A percentile compares a stretch with the other conserved stretches of the same genome.
phyloP scores from a whole-genome alignment of 441 rosid species.

The Sinapis alba region DNA sequence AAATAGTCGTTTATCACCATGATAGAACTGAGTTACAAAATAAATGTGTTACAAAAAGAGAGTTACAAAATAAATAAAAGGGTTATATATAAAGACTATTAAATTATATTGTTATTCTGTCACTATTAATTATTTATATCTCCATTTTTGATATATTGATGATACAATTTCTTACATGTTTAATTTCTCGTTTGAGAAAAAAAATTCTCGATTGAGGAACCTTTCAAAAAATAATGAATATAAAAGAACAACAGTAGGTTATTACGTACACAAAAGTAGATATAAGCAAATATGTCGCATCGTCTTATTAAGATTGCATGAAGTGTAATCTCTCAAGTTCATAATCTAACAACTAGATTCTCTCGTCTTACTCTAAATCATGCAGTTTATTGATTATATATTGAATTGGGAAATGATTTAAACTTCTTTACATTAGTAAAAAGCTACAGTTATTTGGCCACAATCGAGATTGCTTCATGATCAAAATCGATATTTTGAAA shows the following conservation, averaged over 20 bases:
- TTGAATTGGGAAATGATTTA: no score
- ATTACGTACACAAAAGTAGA: slow-evolving; percentile 5
- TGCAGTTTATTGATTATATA: neutral
- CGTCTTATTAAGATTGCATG: slow-evolving; percentile 14
- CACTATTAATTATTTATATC: neutral
- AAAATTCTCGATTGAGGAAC: neutral
- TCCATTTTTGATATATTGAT: neutral
- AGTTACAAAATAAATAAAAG: neutral
- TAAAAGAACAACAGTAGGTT: neutral
- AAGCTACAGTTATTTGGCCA: no score
- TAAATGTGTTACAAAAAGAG: no score
- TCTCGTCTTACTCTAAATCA: slow-evolving; percentile 1
- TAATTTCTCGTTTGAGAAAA: neutral
- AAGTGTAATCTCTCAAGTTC: neutral
- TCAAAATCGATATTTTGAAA: no score
- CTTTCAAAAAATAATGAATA: neutral
- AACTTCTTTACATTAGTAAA: no score
- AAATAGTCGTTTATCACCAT: neutral
- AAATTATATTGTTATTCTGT: neutral
- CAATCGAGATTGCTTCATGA: no score
- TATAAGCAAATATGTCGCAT: slow-evolving; percentile 2
- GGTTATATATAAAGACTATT: neutral
- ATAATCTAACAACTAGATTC: neutral
- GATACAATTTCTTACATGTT: neutral
- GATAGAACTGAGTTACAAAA: neutral